A percentile compares a stretch with the other conserved stretches of the same genome.
These are phyloP conservation scores for Vicia sativa DNA, from an alignment of 306 rosid genomes.

Conservation along the genomic window DNA sequence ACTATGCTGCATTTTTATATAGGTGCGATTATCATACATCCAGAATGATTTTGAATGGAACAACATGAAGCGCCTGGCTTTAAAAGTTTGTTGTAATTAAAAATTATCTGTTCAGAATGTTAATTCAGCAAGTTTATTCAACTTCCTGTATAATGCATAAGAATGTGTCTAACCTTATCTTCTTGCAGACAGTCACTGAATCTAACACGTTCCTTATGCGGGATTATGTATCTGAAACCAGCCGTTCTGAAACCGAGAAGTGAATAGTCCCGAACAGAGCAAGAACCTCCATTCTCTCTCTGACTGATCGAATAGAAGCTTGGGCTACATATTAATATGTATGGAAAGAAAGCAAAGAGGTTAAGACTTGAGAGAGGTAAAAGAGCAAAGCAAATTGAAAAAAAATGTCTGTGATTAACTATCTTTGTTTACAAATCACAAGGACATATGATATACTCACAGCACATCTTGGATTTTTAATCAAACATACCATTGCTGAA, in stretches of 20 bases:
- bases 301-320: background rate
- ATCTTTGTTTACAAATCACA: conserved; percentile 10
- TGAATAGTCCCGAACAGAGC: conserved; percentile 24
- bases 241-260: conserved; percentile 52
- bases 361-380: conserved; percentile 7
- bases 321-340: no score
- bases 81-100: conserved; percentile 53
- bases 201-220: conserved; percentile 81
- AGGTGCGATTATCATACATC: conserved; percentile 91
- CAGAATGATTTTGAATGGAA: conserved; percentile 91
- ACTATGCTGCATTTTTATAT: conserved; percentile 33
- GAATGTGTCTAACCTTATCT: conserved; percentile 30
- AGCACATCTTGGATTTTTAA: background rate
- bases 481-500: conserved; percentile 60
- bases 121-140: conserved; percentile 10
- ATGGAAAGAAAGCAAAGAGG: conserved; percentile 18
- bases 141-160: background rate
- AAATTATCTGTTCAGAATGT: conserved; percentile 1
- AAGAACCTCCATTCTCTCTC: conserved; percentile 7
- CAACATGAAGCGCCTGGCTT: conserved; percentile 66
- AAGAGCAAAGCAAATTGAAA: background rate
- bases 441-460: background rate
- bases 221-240: conserved; percentile 75
- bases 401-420: background rate
- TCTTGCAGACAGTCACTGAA: conserved; percentile 67